Percentiles rank a stretch among this genome's conserved stretches.
Conservation (phyloP, 2,329 filamentous ascomycete species). For the Pseudogymnoascus sp. region DNA sequence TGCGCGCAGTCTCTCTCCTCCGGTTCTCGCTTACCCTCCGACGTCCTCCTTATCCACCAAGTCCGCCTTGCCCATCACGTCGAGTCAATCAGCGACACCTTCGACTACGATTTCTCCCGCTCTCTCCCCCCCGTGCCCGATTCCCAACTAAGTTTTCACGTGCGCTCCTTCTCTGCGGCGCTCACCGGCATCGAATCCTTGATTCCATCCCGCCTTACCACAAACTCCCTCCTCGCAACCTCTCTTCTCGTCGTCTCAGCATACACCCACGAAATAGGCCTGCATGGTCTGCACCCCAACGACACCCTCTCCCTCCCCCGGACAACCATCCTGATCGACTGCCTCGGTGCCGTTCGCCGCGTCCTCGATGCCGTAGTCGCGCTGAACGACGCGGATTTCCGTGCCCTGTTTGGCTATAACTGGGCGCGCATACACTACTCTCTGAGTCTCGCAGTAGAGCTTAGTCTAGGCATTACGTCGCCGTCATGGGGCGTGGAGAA, state of each 20-base stretch:
- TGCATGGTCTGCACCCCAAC: neutral
- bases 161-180: constrained; percentile 7
- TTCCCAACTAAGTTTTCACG: constrained; percentile 6
- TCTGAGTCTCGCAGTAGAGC: constrained; percentile 7
- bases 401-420: constrained; percentile 6
- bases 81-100: constrained; percentile 8
- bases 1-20: constrained; percentile 9
- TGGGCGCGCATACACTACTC: constrained; percentile 11
- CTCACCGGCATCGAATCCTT: neutral
- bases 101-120: constrained; percentile 7
- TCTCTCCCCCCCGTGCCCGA: neutral
- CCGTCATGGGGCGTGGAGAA: constrained; percentile 9
- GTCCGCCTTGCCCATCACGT: constrained; percentile 9
- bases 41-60: constrained; percentile 6
- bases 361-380: constrained; percentile 6
- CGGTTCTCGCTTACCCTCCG: neutral
- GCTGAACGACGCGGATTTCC: constrained; percentile 1
- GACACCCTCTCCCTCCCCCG: constrained; percentile 5
- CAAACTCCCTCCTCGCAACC: neutral
- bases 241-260: neutral
- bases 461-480: constrained; percentile 7
- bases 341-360: constrained; percentile 4
- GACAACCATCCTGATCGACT: constrained; percentile 10
- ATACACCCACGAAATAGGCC: constrained; percentile 10
- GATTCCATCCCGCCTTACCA: constrained; percentile 8